Evolutionary conservation across 2,329 filamentous ascomycete genomes (phyloP), one percentile per base, ranked within the genome.

Genomic region (Ophiocordyceps camponoti-floridani): DNA sequence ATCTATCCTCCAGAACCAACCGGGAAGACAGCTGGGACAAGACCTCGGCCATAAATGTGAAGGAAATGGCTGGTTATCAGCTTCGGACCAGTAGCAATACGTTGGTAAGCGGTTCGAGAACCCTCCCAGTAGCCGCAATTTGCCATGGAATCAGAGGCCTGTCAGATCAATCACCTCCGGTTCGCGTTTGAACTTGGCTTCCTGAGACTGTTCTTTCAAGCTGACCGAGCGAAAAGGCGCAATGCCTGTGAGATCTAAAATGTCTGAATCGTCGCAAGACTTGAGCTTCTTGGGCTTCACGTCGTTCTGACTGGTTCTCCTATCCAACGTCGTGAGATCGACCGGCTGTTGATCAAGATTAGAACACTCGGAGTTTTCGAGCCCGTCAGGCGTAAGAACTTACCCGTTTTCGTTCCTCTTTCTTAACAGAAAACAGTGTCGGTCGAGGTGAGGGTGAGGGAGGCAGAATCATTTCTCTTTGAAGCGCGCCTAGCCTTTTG

Each of bases 381-480:
- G n/a, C 16, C 9, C 8, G 8, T n/a, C 33, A 18, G 18, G 2
- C 2, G 16, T 10, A 8, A 18, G 7, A n/a, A 38, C 35, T 19
- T 10, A 38, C 35, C 35, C n/a, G n/a, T 38, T 38, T 8, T 6
- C 14, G 14, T 37, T n/a, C 14, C 35, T 23, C 28, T 4, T 30
- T 16, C n/a, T 42, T 16, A 18, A 30, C 27, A 4, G 41, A 33
- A 27, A 48, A 35, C 1, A n/a, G 16, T 10, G 13, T 10, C 5
- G 13, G 8, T 28, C 28, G 23, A 1, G 43, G 41, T 3, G 49
- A 42, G 1, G 51, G 46, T 8, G 48, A 46, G 14, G 44, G 49
- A 40, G 52, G 53, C 1, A 57, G 49, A 4, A 57, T 50, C 48
- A 54, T 46, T 37, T 51, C 48, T 5, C 41, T 43, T 16, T 53